phyloP scores from a whole-genome alignment of 2,329 filamentous ascomycete genomes.

The Paecilomyces fulvus region DNA sequence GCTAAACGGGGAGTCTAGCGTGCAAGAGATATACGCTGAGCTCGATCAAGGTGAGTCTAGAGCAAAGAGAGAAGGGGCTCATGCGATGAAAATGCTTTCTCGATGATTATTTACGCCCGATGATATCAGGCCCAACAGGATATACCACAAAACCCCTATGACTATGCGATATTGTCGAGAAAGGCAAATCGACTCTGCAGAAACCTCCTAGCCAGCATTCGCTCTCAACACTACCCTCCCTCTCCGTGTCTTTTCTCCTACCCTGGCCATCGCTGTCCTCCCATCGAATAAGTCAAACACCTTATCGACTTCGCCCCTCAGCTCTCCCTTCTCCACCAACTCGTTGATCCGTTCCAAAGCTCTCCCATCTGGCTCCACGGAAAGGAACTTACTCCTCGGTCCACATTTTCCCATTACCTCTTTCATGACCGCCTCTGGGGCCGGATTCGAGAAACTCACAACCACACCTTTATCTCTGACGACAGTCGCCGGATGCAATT shows the following conservation, averaged over 20 bases:
- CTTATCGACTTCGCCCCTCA: slow-evolving; percentile 25
- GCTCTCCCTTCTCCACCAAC: slow-evolving; percentile 25
- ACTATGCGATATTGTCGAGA: neutral
- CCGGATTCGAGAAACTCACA: slow-evolving; percentile 14
- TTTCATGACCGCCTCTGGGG: slow-evolving; percentile 2
- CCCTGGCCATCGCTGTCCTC: slow-evolving; percentile 22
- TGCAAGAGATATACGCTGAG: neutral
- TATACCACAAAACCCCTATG: neutral
- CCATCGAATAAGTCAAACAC: slow-evolving; percentile 28
- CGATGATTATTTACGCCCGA: neutral
- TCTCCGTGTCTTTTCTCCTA: slow-evolving; percentile 5
- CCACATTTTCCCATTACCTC: slow-evolving; percentile 13
- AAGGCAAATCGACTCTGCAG: neutral
- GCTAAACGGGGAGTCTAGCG: neutral
- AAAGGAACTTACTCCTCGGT: slow-evolving; percentile 26
- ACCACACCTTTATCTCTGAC: slow-evolving; percentile 26
- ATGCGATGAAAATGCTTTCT: no score
- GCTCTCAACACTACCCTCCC: slow-evolving; percentile 8
- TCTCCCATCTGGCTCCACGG: slow-evolving; percentile 26
- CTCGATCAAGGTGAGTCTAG: no score
- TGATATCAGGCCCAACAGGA: neutral
- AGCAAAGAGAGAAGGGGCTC: no score
- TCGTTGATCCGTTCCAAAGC: slow-evolving; percentile 26
- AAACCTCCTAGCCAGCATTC: neutral
- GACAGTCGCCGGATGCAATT: slow-evolving; percentile 23